Evolutionary conservation across 2,329 filamentous ascomycete species (phyloP).

Genomic region (Zasmidium angulare): DNA sequence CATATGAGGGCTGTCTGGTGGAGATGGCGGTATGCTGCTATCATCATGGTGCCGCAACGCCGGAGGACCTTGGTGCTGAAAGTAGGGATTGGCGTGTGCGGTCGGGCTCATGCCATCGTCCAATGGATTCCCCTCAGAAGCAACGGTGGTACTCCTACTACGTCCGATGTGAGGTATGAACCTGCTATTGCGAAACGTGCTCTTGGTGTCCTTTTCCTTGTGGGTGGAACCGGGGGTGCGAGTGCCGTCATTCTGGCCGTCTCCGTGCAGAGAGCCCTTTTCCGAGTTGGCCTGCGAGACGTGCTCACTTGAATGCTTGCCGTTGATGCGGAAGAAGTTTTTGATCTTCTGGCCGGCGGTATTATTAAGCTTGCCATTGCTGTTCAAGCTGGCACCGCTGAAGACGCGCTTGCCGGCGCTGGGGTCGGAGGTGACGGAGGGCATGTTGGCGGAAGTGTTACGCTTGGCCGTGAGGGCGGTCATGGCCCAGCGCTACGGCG

Average conservation of each 20-base stretch:
- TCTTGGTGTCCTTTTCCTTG: constrained; percentile 36
- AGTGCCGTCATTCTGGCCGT: constrained; percentile 42
- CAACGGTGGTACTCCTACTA: constrained; percentile 84
- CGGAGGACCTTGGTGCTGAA: constrained; percentile 91
- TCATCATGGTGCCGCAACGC: constrained; percentile 93
- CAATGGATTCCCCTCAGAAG: constrained; percentile 86
- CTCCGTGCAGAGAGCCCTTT: constrained; percentile 31
- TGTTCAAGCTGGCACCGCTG: constrained; percentile 44
- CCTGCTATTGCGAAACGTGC: constrained; percentile 75
- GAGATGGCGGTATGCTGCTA: constrained; percentile 86
- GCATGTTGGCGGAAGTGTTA: constrained; percentile 22
- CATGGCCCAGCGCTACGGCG: constrained; percentile 1
- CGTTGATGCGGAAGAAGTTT: constrained; percentile 68
- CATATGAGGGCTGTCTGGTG: constrained; percentile 82
- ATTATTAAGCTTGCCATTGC: constrained; percentile 49
- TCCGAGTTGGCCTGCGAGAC: constrained; percentile 37
- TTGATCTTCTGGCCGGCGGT: constrained; percentile 63
- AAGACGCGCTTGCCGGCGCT: constrained; percentile 46
- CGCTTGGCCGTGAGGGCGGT: constrained; percentile 3
- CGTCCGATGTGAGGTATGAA: constrained; percentile 87
- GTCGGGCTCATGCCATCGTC: constrained; percentile 90
- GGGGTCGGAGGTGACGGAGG: constrained; percentile 18
- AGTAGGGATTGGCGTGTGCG: constrained; percentile 94
- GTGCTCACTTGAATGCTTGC: constrained; percentile 40
- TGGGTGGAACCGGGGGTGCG: constrained; percentile 56